Evolutionary conservation across 2,329 filamentous ascomycete species (phyloP).

Genomic region (Cladosporium oxysporum): DNA sequence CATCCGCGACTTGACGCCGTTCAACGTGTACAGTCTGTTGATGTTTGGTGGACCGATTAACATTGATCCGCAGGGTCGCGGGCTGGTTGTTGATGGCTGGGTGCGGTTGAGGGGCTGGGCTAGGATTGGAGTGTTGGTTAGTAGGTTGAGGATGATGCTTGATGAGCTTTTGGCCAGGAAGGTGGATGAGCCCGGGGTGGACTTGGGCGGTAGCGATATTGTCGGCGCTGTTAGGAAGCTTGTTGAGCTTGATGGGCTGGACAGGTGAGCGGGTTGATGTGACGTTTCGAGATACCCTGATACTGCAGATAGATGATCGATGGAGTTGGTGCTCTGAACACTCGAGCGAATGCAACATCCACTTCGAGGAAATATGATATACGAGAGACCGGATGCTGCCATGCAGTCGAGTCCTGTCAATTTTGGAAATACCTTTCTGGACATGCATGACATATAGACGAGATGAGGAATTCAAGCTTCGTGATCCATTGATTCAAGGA

Average conservation of each 20-base stretch:
- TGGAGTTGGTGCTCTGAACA: not conserved
- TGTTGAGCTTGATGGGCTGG: constrained; percentile 79
- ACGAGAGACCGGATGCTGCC: not conserved
- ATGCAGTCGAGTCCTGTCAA: not conserved
- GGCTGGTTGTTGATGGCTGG: constrained; percentile 91
- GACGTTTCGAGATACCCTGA: constrained; percentile 1
- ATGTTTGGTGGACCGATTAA: constrained; percentile 84
- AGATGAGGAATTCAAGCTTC: not conserved
- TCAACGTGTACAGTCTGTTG: constrained; percentile 85
- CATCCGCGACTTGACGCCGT: constrained; percentile 85
- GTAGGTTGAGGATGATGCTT: constrained; percentile 78
- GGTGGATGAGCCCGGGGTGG: constrained; percentile 68
- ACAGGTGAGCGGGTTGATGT: constrained; percentile 28
- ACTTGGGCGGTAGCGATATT: constrained; percentile 58
- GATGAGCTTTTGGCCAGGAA: constrained; percentile 80
- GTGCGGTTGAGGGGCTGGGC: constrained; percentile 86
- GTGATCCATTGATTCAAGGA: not conserved
- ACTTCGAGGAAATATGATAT: not conserved
- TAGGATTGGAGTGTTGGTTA: constrained; percentile 86
- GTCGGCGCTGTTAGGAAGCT: constrained; percentile 76
- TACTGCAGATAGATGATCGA: not conserved
- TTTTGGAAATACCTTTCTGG: not conserved
- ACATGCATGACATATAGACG: not conserved
- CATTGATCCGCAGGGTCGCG: constrained; percentile 83
- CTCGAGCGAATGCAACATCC: not conserved